These are phyloP conservation scores for Circinella minor DNA, from an alignment of 371 early-diverging fungal genomes.

Conservation along the genomic window DNA sequence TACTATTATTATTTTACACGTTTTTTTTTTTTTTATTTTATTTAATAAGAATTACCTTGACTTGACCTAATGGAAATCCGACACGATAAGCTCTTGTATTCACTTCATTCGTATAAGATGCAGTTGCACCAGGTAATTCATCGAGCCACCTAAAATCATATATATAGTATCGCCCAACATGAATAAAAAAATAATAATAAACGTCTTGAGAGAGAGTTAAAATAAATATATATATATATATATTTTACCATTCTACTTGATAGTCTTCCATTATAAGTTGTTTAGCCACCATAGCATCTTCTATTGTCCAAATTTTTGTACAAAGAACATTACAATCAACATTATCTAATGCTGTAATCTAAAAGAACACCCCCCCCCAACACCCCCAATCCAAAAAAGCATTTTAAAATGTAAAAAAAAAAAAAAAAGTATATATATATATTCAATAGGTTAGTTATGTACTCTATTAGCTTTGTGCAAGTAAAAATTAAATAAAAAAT, in stretches of 20 bases:
- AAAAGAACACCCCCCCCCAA: neutral
- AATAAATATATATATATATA: too few species aligned
- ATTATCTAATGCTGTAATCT: constrained; percentile 39
- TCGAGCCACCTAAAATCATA: constrained; percentile 40
- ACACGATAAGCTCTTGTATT: constrained; percentile 45
- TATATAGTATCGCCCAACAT: neutral
- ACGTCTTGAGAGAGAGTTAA: neutral
- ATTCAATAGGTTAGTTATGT: neutral
- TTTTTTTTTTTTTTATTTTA: too few species aligned
- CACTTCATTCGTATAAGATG: constrained; percentile 53
- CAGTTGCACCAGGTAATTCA: constrained; percentile 49
- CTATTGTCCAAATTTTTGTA: constrained; percentile 34
- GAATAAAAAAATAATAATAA: neutral
- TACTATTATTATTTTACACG: too few species aligned
- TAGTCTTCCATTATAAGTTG: constrained; percentile 45
- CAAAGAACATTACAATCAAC: constrained; percentile 47
- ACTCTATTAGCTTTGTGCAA: too few species aligned
- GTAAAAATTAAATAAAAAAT: too few species aligned
- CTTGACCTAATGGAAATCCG: constrained; percentile 53
- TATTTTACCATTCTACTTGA: constrained; percentile 55
- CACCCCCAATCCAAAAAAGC: too few species aligned
- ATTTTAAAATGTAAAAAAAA: too few species aligned
- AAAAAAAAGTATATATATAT: neutral
- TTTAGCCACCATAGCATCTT: constrained; percentile 39
- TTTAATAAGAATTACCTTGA: constrained; percentile 19